Evolutionary conservation across 805 yeast genomes (phyloP).

Genomic region (Sugiyamaella valdiviana): DNA sequence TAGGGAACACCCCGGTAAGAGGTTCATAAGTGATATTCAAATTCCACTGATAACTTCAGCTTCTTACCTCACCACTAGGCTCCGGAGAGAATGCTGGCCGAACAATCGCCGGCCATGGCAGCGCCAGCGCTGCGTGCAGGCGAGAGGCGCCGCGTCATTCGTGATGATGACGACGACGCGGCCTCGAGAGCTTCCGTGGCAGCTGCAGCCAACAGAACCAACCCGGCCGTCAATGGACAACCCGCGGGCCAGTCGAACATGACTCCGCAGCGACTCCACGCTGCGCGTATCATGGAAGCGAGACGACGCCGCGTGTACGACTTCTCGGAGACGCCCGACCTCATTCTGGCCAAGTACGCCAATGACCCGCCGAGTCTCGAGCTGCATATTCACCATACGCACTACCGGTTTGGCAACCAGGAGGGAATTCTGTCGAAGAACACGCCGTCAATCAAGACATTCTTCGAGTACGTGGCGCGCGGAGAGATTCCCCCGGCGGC

Average conservation of each 20-base stretch:
- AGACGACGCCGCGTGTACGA: conserved; percentile 12
- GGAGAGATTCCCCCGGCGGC: conserved; percentile 86
- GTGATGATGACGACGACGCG: conserved; percentile 3
- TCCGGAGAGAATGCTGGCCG: not conserved
- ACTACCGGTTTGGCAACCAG: conserved; percentile 84
- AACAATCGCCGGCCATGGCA: not conserved
- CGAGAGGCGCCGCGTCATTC: conserved; percentile 3
- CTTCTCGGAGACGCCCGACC: conserved; percentile 60
- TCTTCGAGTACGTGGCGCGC: conserved; percentile 67
- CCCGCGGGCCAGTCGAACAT: not conserved
- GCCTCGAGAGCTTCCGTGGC: not conserved
- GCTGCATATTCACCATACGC: conserved; percentile 86
- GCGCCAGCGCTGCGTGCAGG: not conserved
- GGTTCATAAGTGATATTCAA: too few species aligned
- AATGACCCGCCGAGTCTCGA: conserved; percentile 74
- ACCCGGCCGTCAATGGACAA: not conserved
- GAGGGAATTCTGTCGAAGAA: conserved; percentile 81
- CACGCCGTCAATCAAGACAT: conserved; percentile 67
- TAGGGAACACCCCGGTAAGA: too few species aligned
- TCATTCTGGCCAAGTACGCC: conserved; percentile 68
- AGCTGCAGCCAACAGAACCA: not conserved
- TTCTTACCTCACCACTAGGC: too few species aligned
- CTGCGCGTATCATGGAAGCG: conserved; percentile 1
- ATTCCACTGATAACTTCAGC: too few species aligned
- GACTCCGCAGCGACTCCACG: not conserved